These are phyloP conservation scores for Trichosanthes truncata DNA, from an alignment of 306 rosid genomes.

Conservation along the genomic window DNA sequence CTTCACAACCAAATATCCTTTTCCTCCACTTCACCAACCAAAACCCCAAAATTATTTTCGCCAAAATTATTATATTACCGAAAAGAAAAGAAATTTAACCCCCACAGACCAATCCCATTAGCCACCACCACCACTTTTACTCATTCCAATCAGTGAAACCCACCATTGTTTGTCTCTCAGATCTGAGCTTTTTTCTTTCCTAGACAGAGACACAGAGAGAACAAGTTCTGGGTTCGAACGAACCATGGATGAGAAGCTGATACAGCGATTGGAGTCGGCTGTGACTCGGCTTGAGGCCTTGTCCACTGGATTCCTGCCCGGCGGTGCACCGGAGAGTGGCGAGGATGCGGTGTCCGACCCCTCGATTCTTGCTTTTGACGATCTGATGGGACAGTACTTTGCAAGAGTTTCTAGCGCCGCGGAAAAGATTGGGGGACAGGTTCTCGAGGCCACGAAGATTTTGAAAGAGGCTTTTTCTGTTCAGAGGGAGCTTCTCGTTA, in stretches of 20 bases:
- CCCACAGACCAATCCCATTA: neutral
- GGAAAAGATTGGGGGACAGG: conserved; percentile 79
- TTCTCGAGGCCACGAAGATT: conserved; percentile 38
- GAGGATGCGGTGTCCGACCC: conserved; percentile 38
- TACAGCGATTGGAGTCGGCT: conserved; percentile 76
- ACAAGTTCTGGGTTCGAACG: neutral
- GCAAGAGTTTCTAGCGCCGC: conserved; percentile 49
- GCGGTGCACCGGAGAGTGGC: conserved; percentile 13
- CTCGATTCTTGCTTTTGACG: conserved; percentile 56
- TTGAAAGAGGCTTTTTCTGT: conserved; percentile 53
- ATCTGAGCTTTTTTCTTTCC: conserved; percentile 20
- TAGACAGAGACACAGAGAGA: neutral
- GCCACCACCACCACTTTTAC: neutral
- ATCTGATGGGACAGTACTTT: conserved; percentile 40
- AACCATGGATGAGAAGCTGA: conserved; percentile 65
- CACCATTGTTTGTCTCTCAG: conserved; percentile 16
- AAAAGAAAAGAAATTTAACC: neutral
- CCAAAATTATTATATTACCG: neutral
- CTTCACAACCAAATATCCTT: neutral
- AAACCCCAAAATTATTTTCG: neutral
- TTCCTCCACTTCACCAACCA: conserved; percentile 19
- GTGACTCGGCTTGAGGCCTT: conserved; percentile 68
- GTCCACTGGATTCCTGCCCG: conserved; percentile 20
- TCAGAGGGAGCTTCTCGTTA: conserved; percentile 59
- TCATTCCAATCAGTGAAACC: neutral